These are phyloP conservation scores for Avena eriantha DNA, from an alignment of 176 grass and related monocot species.

Conservation along the genomic window DNA sequence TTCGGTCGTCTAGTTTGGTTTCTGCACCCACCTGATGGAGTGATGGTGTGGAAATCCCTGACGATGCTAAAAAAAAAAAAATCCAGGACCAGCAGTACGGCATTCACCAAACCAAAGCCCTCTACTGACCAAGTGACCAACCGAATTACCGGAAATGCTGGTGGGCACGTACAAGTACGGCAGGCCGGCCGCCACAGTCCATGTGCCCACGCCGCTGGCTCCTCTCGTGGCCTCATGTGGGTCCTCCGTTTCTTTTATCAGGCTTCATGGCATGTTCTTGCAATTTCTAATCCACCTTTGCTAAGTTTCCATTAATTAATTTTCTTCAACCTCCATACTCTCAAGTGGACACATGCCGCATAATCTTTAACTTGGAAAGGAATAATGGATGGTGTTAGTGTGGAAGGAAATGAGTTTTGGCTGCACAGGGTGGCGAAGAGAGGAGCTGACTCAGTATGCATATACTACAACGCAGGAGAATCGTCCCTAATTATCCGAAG, in stretches of 20 bases:
- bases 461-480: not conserved
- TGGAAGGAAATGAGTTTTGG: not conserved
- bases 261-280: too few relatives aligned
- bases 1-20: too few relatives aligned
- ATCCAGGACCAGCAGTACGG: too few relatives aligned
- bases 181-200: constrained; percentile 6
- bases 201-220: constrained; percentile 47
- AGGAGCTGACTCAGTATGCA: constrained; percentile 1
- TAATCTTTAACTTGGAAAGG: too few relatives aligned
- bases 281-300: too few relatives aligned
- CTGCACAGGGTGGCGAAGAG: not conserved
- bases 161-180: not conserved
- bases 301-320: not conserved
- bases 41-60: too few relatives aligned
- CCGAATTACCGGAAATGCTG: not conserved
- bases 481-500: not conserved
- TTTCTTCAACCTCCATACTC: not conserved
- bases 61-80: too few relatives aligned
- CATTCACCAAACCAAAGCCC: not conserved
- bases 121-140: not conserved
- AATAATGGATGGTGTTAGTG: not conserved
- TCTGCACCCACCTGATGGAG: too few relatives aligned
- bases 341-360: not conserved
- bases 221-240: constrained; percentile 48
- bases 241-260: not conserved